Percentiles rank a stretch among this genome's conserved stretches.
Conservation (phyloP, 768 basidiomycete genomes). For the Austroboletus eburneus region DNA sequence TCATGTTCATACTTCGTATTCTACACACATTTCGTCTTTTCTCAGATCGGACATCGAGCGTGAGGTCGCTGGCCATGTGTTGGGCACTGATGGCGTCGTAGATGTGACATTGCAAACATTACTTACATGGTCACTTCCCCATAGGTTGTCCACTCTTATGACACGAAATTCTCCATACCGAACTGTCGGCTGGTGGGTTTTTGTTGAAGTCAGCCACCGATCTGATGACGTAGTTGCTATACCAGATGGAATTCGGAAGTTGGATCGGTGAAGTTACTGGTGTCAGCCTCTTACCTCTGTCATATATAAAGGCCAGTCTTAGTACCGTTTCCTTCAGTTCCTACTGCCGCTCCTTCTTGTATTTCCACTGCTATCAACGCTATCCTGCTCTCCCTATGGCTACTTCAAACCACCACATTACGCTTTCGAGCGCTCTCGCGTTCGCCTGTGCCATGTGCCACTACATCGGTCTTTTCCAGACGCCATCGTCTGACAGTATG, state of each 20-base stretch:
- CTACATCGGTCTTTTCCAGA: neutral
- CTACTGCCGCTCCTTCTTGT: neutral
- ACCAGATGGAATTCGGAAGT: no score
- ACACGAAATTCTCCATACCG: no score
- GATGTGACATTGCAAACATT: neutral
- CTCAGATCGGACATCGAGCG: neutral
- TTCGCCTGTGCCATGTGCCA: neutral
- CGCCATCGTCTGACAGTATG: neutral
- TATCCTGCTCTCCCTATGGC: conserved; percentile 4
- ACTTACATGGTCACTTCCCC: neutral
- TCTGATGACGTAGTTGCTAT: no score
- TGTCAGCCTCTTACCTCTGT: no score
- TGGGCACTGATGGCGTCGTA: neutral
- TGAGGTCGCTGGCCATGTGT: conserved; percentile 4
- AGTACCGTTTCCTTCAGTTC: neutral
- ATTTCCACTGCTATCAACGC: neutral
- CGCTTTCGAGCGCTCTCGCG: neutral
- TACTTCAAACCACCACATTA: neutral
- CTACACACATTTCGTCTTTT: conserved; percentile 3
- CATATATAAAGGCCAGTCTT: conserved; percentile 3
- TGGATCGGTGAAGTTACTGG: no score
- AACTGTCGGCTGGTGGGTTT: no score
- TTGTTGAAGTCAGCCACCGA: neutral
- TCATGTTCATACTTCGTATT: conserved; percentile 10
- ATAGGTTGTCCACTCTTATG: neutral